These are phyloP conservation scores for Nemania sp. DNA, from an alignment of 2,329 filamentous ascomycete species.

Conservation along the genomic window DNA sequence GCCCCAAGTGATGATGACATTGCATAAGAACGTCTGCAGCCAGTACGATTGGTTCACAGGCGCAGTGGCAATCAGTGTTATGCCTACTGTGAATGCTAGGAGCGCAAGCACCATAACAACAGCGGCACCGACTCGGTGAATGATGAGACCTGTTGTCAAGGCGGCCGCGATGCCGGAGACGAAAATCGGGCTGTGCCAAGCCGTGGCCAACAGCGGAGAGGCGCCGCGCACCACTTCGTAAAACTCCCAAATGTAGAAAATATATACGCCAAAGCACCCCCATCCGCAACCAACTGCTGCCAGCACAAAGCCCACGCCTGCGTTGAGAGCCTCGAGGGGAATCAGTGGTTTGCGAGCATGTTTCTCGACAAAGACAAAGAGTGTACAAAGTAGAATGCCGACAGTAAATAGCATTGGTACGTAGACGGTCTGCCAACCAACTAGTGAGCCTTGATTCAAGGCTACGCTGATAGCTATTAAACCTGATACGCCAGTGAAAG, in stretches of 20 bases:
- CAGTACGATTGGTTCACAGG: slow-evolving; percentile 57
- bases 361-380: slow-evolving; percentile 58
- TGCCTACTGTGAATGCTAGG: slow-evolving; percentile 38
- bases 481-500: slow-evolving; percentile 50
- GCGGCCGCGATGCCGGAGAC: slow-evolving; percentile 43
- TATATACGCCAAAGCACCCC: slow-evolving; percentile 50
- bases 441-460: slow-evolving; percentile 60
- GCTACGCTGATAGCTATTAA: slow-evolving; percentile 61
- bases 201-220: slow-evolving; percentile 44
- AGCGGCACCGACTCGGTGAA: slow-evolving; percentile 39
- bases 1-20: slow-evolving; percentile 53
- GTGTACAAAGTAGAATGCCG: slow-evolving; percentile 51
- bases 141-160: slow-evolving; percentile 35
- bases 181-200: slow-evolving; percentile 44
- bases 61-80: slow-evolving; percentile 40
- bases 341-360: slow-evolving; percentile 53
- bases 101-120: slow-evolving; percentile 39
- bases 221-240: slow-evolving; percentile 44
- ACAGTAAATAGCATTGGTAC: slow-evolving; percentile 54
- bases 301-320: slow-evolving; percentile 53
- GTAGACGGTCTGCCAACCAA: slow-evolving; percentile 57
- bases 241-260: slow-evolving; percentile 50
- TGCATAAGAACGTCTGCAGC: slow-evolving; percentile 55
- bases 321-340: slow-evolving; percentile 52
- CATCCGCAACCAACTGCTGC: slow-evolving; percentile 52